These are phyloP conservation scores for Pythium rhizo-oryzae DNA, from an alignment of 352 stramenopile genomes.

Conservation along the genomic window DNA sequence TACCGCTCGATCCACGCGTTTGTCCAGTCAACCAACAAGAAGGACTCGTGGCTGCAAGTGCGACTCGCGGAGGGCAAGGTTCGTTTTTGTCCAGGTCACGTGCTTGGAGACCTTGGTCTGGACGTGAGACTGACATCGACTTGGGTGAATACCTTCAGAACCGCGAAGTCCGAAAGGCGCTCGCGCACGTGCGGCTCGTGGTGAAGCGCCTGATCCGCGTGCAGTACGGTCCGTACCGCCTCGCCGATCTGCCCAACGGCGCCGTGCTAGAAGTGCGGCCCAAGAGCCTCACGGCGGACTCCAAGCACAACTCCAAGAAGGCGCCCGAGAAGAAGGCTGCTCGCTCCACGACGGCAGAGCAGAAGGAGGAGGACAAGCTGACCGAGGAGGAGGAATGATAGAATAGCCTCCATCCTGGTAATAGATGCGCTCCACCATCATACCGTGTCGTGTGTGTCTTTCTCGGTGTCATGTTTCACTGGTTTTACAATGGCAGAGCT, in stretches of 20 bases:
- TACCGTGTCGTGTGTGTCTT: too few species aligned
- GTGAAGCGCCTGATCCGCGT: slow-evolving; percentile 90
- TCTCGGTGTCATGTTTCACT: not conserved
- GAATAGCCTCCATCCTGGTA: too few species aligned
- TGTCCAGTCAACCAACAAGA: slow-evolving; percentile 81
- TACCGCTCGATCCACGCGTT: slow-evolving; percentile 75
- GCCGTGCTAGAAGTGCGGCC: slow-evolving; percentile 74
- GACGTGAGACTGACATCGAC: too few species aligned
- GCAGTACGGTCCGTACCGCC: slow-evolving; percentile 88
- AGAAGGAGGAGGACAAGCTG: slow-evolving; percentile 16
- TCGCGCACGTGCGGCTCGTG: slow-evolving; percentile 83
- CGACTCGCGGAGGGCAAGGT: slow-evolving; percentile 89
- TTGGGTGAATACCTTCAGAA: slow-evolving; percentile 64
- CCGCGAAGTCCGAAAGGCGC: slow-evolving; percentile 88
- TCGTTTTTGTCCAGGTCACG: not conserved
- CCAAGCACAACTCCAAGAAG: slow-evolving; percentile 28
- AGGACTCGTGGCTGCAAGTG: slow-evolving; percentile 90
- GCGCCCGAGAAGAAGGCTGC: slow-evolving; percentile 1
- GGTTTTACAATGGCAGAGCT: not conserved
- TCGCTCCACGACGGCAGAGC: not conserved
- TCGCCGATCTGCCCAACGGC: slow-evolving; percentile 76
- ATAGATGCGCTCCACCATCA: too few species aligned
- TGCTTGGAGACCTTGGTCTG: too few species aligned
- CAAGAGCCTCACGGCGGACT: slow-evolving; percentile 44
- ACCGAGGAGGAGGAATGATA: slow-evolving; percentile 11